Conservation (phyloP, 441 rosid genomes). For the Jatropha multifida region DNA sequence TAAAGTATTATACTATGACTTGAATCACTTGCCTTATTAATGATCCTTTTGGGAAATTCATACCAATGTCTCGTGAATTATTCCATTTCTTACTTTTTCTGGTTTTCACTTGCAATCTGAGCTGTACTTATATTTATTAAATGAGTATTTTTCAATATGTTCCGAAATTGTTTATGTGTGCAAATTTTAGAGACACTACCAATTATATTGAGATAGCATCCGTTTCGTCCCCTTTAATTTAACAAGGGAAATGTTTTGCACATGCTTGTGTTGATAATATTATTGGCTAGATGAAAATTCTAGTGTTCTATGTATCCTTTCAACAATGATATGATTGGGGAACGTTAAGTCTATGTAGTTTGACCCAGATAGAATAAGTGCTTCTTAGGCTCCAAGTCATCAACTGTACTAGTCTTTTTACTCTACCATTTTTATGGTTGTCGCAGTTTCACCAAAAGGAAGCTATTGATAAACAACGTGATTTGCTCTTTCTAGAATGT, state of each 20-base stretch:
- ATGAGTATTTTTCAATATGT: too few species aligned
- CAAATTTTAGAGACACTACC: not conserved
- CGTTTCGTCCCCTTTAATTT: not conserved
- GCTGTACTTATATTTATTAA: not conserved
- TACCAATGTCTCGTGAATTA: not conserved
- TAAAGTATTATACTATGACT: slow-evolving; percentile 19
- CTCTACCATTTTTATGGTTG: too few species aligned
- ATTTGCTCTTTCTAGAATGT: too few species aligned
- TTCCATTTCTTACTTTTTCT: not conserved
- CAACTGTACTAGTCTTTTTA: too few species aligned
- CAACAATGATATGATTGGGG: not conserved
- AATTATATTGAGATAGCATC: not conserved
- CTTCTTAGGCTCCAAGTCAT: too few species aligned
- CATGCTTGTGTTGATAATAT: not conserved
- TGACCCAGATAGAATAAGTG: too few species aligned
- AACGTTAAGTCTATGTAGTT: too few species aligned
- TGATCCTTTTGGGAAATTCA: not conserved
- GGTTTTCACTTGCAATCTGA: not conserved
- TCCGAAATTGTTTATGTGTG: not conserved
- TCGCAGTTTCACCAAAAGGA: too few species aligned
- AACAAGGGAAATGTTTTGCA: not conserved
- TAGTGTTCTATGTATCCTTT: not conserved
- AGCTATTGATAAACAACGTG: too few species aligned
- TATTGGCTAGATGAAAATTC: not conserved
- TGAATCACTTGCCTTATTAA: not conserved